Base-by-base conservation (phyloP, 768 basidiomycete species). In the Mycena alexandri region DNA sequence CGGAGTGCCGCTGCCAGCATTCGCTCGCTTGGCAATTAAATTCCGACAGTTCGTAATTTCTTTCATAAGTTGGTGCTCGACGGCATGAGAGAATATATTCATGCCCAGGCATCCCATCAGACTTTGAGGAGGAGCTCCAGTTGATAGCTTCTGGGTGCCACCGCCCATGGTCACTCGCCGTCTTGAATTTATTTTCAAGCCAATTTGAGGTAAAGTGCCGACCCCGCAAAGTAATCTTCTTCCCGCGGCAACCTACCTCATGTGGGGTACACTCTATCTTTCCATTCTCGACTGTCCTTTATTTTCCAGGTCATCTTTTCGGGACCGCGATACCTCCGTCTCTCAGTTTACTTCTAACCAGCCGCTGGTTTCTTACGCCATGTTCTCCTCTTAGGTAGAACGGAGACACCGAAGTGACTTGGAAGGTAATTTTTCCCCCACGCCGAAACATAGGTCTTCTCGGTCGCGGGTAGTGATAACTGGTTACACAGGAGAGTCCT, bases 1-100 rank as follows among this genome's bases (percentile, higher is more conserved):
- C 61, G 61, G 61, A 61, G 51, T 43, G 51, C 51, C 50, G 60
- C 33, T 42, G 48, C 48, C 46, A 61, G 22, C 19, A 14, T 10
- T 10, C 38, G 14, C 4, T 3, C 19, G 9, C 29, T 22, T 2
- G 21, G 17, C 59, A 33, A 36, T 10, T 14, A 42, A 61, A 61
- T 25, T 12, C 36, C 58, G 46, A 24, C 14, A 2, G 38, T 55
- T 21, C 34, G 54, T 55, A 43, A 55, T 24, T 19, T 25, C 21
- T 21, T 57, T 10, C 22, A 21, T 25, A 24, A 53, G 33, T n/a
- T 53, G 25, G 29, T 8, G 51, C n/a, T 29, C 29, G 29, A 6
- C 29, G 9, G 14, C 38, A 14, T 38, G 2, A 38, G 9, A 14
- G 38, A 11, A 11, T 11, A 11, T 38, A n/a, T 2, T 38, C 14